Evolutionary conservation across 208 protist genomes (phyloP), one percentile per base, ranked within the genome.

Genomic region (Wallacemonas sp.): DNA sequence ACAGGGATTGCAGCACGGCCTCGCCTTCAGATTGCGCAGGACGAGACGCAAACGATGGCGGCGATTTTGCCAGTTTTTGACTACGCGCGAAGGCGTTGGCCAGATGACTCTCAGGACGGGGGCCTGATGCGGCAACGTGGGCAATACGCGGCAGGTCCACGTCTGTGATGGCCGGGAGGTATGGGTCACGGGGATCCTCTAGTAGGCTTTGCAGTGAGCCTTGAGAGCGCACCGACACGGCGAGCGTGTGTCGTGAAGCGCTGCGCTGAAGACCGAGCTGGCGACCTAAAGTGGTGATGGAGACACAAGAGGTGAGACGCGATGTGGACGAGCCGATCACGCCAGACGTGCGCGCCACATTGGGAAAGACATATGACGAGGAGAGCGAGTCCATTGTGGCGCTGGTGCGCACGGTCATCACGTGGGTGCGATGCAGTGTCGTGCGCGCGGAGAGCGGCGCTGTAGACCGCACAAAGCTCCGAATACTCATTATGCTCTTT

Each of bases 141-240:
- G 80, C 68, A 26, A 93, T 84, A 27, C 69, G 66, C 11, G 39
- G 60, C n/a, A 92, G 44, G 58, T 93, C 66, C 3, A 87, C 56
- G 11, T 85, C 66, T 46, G 79, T 71, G 41, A 90, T 59, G 17
- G 78, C 75, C 2, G 31, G 55, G 5, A 89, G 60, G 58, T 87
- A 92, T 0, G 73, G 68, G 53, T 92, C 86, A 17, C n/a, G 75
- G 14, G 41, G 62, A 45, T 89, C 77, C 2, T 78, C 54, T 24
- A 92, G 68, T 15, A 92, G 58, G 31, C 47, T 73, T 36, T 81
- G 70, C 33, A 92, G 64, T 0, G 77, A 70, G 65, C 82, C 70
- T 45, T 84, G 74, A 1, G 30, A 14, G 51, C 85, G 85, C 24
- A 42, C 36, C 1, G 58, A 26, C 19, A 33, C 33, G 17, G 19